phyloP scores from a whole-genome alignment of 495 filamentous ascomycete species.

The Penicillium steckii region DNA sequence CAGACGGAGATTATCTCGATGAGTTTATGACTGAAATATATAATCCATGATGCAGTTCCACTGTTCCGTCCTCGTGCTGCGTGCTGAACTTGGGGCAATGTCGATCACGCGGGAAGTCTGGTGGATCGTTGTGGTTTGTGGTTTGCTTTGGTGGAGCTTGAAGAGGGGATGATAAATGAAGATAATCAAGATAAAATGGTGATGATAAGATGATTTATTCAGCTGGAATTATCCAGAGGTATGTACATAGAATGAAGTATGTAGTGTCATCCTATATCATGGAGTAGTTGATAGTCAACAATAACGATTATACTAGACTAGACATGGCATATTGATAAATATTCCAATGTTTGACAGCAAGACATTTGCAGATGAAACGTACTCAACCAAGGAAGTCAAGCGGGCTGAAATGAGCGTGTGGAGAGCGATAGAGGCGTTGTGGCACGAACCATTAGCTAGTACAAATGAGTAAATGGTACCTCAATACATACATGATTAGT shows the following conservation, averaged over 20 bases:
- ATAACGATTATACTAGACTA: too few relatives aligned
- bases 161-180: neutral
- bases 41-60: too few relatives aligned
- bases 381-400: neutral
- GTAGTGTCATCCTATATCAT: too few relatives aligned
- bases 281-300: too few relatives aligned
- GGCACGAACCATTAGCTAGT: neutral
- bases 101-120: conserved; percentile 40
- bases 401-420: conserved; percentile 1
- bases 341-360: neutral
- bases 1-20: too few relatives aligned
- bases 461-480: neutral
- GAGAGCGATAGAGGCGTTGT: neutral
- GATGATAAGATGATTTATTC: too few relatives aligned
- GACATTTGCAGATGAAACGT: neutral
- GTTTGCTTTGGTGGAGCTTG: conserved; percentile 9
- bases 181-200: too few relatives aligned
- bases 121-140: conserved; percentile 27
- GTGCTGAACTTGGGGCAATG: conserved; percentile 18
- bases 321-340: neutral
- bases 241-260: too few relatives aligned
- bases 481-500: too few relatives aligned
- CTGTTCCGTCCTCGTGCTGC: too few relatives aligned
- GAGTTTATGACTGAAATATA: too few relatives aligned
- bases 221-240: too few relatives aligned